phyloP scores from a whole-genome alignment of 345 rosid species.

The Lepidium africanum region DNA sequence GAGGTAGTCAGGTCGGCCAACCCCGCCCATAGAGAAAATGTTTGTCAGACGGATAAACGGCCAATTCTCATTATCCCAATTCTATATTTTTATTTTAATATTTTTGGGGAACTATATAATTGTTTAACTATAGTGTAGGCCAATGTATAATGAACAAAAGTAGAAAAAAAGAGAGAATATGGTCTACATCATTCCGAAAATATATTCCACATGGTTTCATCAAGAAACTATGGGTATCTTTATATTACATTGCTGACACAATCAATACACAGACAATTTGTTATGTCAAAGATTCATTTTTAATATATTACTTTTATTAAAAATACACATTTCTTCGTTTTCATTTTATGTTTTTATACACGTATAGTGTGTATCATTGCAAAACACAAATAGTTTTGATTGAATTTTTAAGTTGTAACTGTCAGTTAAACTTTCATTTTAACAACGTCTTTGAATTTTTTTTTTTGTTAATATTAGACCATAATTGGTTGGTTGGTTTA shows the following conservation, averaged over 20 bases:
- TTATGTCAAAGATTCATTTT: neutral
- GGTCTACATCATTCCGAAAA: neutral
- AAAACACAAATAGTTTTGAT: neutral
- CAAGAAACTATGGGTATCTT: constrained; percentile 7
- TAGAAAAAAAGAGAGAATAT: neutral
- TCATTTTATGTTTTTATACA: neutral
- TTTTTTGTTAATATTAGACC: no score
- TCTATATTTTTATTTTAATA: neutral
- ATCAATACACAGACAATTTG: neutral
- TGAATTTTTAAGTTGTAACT: neutral
- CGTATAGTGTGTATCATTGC: neutral
- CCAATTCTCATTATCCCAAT: neutral
- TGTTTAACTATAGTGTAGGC: neutral
- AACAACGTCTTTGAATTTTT: no score
- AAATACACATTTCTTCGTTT: neutral
- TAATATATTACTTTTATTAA: neutral
- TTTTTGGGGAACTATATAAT: neutral
- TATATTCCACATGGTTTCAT: constrained; percentile 18
- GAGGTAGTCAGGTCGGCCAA: neutral
- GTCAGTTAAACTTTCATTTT: neutral
- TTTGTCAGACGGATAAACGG: neutral
- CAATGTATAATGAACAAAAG: neutral
- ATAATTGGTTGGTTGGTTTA: no score
- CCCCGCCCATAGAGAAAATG: constrained; percentile 2
- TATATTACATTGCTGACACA: constrained; percentile 8